A percentile compares a stretch with the other conserved stretches of the same genome.
Evolutionary conservation across 2,329 filamentous ascomycete genomes (phyloP).

Genomic region (Botryotinia narcissicola): DNA sequence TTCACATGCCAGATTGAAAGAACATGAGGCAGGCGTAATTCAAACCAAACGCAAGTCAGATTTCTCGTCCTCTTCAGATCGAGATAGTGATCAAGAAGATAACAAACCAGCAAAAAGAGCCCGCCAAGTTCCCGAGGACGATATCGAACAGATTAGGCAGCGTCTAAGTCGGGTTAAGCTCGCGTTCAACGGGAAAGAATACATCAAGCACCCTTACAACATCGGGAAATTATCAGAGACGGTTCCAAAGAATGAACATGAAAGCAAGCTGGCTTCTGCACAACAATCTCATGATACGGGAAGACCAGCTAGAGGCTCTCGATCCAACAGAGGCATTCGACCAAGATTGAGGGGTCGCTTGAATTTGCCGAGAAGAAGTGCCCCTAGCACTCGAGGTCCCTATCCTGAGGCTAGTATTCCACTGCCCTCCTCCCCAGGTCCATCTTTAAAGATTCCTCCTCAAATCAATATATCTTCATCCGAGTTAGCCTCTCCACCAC

Average conservation of each 20-base stretch:
- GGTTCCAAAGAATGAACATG: too few species aligned
- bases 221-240: background rate
- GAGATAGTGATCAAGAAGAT: background rate
- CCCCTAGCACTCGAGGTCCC: background rate
- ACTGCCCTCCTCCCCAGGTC: background rate
- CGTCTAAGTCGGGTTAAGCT: background rate
- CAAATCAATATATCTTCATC: constrained; percentile 25
- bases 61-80: background rate
- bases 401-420: background rate
- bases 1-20: background rate
- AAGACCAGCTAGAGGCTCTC: background rate
- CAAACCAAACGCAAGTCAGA: constrained; percentile 4
- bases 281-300: background rate
- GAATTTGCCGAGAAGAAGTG: background rate
- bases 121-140: background rate
- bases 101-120: background rate
- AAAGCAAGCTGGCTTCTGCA: too few species aligned
- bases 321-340: background rate
- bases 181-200: background rate
- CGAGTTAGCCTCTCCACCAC: constrained; percentile 24
- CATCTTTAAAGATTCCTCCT: background rate
- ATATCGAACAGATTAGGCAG: background rate
- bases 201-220: constrained; percentile 17
- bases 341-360: background rate
- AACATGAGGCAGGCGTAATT: background rate